phyloP scores from a whole-genome alignment of 257 asterid species.

The Ilex aquifolium region DNA sequence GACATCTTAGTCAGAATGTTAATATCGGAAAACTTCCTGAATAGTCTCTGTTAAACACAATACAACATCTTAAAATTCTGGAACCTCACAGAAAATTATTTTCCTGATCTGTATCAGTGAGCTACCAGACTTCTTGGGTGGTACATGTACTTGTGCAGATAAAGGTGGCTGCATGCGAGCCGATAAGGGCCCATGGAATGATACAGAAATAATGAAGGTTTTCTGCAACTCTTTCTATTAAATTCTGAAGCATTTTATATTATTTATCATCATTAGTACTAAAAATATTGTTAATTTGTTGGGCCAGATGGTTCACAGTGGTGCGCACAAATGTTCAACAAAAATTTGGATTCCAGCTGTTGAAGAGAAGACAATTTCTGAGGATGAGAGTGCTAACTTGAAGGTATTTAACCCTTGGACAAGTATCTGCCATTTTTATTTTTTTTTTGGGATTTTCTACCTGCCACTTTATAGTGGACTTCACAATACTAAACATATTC shows the following conservation, averaged over 20 bases:
- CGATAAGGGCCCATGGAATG: slow-evolving; percentile 98
- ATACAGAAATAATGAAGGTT: slow-evolving; percentile 85
- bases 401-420: background rate
- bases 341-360: slow-evolving; percentile 26
- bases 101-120: slow-evolving; percentile 46
- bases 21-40: too few relatives aligned
- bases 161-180: slow-evolving; percentile 88
- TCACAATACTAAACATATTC: background rate
- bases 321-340: slow-evolving; percentile 75
- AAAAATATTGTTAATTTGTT: slow-evolving; percentile 17
- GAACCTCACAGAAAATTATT: background rate
- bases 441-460: background rate
- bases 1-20: too few relatives aligned
- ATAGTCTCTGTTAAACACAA: background rate
- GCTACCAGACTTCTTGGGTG: slow-evolving; percentile 94
- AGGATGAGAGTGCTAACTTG: slow-evolving; percentile 53
- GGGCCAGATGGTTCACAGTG: slow-evolving; percentile 73
- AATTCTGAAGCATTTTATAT: background rate
- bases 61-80: background rate
- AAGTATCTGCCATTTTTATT: slow-evolving; percentile 4
- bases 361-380: slow-evolving; percentile 73
- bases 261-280: slow-evolving; percentile 5
- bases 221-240: background rate
- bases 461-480: too few relatives aligned
- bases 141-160: slow-evolving; percentile 84